Evolutionary conservation across 805 yeast species (phyloP).

Genomic region (Saturnispora quitensis): DNA sequence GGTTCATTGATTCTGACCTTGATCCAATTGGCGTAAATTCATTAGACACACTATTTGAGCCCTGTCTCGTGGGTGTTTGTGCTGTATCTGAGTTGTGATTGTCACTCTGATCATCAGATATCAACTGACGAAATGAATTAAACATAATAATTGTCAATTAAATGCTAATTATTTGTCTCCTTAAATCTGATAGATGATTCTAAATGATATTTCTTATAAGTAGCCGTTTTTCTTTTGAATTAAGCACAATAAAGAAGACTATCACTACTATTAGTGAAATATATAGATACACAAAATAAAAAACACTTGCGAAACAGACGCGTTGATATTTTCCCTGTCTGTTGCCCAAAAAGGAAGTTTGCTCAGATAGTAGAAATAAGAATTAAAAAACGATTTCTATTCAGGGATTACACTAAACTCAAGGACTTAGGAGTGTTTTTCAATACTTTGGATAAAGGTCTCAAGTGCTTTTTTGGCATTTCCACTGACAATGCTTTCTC

Average conservation of each 20-base stretch:
- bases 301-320: not conserved
- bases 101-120: conserved; percentile 23
- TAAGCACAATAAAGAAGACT: not conserved
- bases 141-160: conserved; percentile 17
- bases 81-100: not conserved
- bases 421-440: conserved; percentile 10
- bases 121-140: conserved; percentile 22
- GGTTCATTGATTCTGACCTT: not conserved
- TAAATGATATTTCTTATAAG: no score
- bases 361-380: not conserved
- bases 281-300: not conserved
- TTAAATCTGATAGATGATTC: not conserved
- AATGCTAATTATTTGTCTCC: not conserved
- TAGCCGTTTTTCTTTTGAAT: not conserved
- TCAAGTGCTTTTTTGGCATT: conserved; percentile 53
- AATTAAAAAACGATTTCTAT: no score
- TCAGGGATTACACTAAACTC: not conserved
- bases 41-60: not conserved
- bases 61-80: conserved; percentile 4
- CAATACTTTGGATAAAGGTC: conserved; percentile 37
- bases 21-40: conserved; percentile 15
- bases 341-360: not conserved
- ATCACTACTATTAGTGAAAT: not conserved
- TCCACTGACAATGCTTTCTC: conserved; percentile 58
- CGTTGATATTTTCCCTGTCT: not conserved